Percentiles rank a stretch among this genome's conserved stretches.
phyloP scores from a whole-genome alignment of 2,329 filamentous ascomycete genomes.

The Ophiostoma tasmaniense region DNA sequence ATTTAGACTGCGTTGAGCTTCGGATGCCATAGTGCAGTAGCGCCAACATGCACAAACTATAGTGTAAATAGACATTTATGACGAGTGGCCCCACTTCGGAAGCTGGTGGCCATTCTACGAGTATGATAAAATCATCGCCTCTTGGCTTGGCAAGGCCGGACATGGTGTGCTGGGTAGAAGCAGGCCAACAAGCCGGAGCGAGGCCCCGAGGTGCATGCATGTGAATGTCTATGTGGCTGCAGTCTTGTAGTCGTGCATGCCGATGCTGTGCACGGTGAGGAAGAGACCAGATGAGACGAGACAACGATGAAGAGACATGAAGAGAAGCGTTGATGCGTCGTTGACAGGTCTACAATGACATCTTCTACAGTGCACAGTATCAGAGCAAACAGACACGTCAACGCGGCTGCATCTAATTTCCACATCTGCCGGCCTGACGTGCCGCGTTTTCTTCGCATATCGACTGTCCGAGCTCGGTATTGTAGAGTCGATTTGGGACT shows the following conservation, averaged over 20 bases:
- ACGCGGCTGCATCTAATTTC: not conserved
- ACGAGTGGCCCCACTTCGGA: not conserved
- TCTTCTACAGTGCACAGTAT: not conserved
- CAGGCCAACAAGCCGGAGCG: not conserved
- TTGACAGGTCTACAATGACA: no score
- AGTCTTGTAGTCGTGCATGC: not conserved
- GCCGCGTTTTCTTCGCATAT: not conserved
- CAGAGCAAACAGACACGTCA: not conserved
- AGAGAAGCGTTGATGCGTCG: no score
- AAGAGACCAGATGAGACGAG: not conserved
- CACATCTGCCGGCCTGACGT: not conserved
- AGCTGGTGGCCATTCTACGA: not conserved
- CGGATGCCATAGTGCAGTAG: not conserved
- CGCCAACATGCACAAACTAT: not conserved
- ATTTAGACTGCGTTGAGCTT: not conserved
- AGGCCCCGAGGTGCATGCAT: not conserved
- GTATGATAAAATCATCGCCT: not conserved
- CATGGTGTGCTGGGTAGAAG: not conserved
- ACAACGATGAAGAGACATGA: not conserved
- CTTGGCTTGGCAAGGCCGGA: not conserved
- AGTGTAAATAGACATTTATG: not conserved
- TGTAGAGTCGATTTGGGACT: no score
- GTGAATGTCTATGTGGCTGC: not conserved
- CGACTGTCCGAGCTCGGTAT: not conserved
- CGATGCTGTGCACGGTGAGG: not conserved